phyloP scores from a whole-genome alignment of 2,329 filamentous ascomycete genomes.

The Ascochyta pisi region DNA sequence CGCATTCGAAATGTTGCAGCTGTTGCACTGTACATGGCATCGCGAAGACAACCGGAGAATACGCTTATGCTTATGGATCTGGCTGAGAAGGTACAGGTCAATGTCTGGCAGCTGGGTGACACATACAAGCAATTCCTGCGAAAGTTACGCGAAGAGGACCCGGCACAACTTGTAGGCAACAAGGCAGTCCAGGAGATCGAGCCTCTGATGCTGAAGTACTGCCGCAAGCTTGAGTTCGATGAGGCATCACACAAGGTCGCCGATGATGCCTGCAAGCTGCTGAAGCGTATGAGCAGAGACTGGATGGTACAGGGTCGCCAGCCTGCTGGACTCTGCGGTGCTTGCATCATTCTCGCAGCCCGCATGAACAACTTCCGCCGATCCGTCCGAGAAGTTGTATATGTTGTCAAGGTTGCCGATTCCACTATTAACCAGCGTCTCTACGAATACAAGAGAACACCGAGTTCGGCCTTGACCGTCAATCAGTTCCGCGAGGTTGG shows the following conservation, averaged over 20 bases:
- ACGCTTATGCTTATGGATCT: slow-evolving; percentile 95
- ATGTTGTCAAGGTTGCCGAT: slow-evolving; percentile 95
- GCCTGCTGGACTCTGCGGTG: slow-evolving; percentile 91
- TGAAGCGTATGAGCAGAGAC: slow-evolving; percentile 92
- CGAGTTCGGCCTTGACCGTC: slow-evolving; percentile 83
- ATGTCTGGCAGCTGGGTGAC: slow-evolving; percentile 90
- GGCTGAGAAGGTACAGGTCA: slow-evolving; percentile 81
- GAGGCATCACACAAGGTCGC: slow-evolving; percentile 82
- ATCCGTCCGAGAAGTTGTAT: slow-evolving; percentile 93
- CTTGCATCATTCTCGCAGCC: slow-evolving; percentile 90
- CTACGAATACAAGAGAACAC: slow-evolving; percentile 88
- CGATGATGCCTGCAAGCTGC: slow-evolving; percentile 83
- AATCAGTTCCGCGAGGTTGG: slow-evolving; percentile 80
- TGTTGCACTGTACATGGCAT: slow-evolving; percentile 90
- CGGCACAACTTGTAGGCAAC: slow-evolving; percentile 32
- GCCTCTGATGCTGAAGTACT: slow-evolving; percentile 89
- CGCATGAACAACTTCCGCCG: slow-evolving; percentile 98
- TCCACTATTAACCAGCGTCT: slow-evolving; percentile 90
- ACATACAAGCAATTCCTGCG: slow-evolving; percentile 85
- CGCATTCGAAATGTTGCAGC: slow-evolving; percentile 84
- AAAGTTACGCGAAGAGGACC: slow-evolving; percentile 69
- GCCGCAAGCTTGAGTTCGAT: slow-evolving; percentile 89
- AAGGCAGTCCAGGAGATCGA: slow-evolving; percentile 76
- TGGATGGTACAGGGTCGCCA: slow-evolving; percentile 97
- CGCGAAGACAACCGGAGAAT: slow-evolving; percentile 78